phyloP scores from a whole-genome alignment of 257 asterid species.

The Gentiana straminea region DNA sequence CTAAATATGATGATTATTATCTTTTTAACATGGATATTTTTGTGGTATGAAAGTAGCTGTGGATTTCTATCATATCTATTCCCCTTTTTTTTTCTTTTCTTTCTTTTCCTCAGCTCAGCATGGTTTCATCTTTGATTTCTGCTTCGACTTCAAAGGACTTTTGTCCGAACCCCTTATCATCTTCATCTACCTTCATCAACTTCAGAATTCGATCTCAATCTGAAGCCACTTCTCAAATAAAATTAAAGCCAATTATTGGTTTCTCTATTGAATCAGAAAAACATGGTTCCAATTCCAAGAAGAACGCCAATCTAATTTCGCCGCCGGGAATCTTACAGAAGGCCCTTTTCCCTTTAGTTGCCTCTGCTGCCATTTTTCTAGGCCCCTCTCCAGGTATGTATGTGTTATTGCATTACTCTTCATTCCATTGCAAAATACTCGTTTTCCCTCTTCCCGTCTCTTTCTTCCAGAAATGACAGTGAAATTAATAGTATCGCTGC shows the following conservation, averaged over 20 bases:
- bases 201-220: slow-evolving; percentile 1
- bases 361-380: slow-evolving; percentile 12
- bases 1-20: too few relatives aligned
- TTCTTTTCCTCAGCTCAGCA: not conserved
- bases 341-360: slow-evolving; percentile 8
- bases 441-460: not conserved
- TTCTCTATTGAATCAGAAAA: slow-evolving; percentile 15
- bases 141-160: slow-evolving; percentile 2
- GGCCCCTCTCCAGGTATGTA: slow-evolving; percentile 14
- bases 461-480: too few relatives aligned
- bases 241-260: not conserved
- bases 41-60: too few relatives aligned
- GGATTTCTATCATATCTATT: too few relatives aligned
- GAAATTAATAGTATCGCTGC: too few relatives aligned
- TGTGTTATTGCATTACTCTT: not conserved
- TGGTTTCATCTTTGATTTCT: slow-evolving; percentile 8
- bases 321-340: slow-evolving; percentile 1
- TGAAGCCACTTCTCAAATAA: not conserved
- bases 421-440: not conserved
- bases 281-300: not conserved
- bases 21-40: too few relatives aligned
- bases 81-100: too few relatives aligned
- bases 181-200: not conserved
- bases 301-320: slow-evolving; percentile 5
- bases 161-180: not conserved